Evolutionary conservation across 257 asterid species (phyloP).

Genomic region (Nicotiana noctiflora): DNA sequence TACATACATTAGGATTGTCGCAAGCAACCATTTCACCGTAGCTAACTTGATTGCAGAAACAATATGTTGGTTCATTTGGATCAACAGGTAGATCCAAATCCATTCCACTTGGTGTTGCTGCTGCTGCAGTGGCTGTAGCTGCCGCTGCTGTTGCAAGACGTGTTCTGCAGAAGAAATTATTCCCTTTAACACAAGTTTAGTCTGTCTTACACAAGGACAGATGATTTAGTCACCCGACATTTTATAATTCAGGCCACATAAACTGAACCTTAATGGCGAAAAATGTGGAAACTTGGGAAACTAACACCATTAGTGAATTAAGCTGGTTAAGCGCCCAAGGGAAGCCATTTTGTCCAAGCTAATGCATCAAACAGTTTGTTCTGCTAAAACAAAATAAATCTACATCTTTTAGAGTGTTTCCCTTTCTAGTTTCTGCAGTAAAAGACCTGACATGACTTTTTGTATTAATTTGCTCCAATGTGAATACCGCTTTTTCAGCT

Average conservation of each 20-base stretch:
- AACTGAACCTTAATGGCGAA: not conserved
- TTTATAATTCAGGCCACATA: not conserved
- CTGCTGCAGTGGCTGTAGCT: conserved; percentile 33
- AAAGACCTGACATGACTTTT: not conserved
- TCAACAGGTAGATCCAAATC: conserved; percentile 92
- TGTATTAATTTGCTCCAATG: not conserved
- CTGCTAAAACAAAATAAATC: not conserved
- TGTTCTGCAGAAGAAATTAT: conserved; percentile 41
- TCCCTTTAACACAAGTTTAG: not conserved
- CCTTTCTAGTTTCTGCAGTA: not conserved
- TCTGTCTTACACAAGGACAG: not conserved
- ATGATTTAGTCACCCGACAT: not conserved
- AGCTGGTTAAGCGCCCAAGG: not conserved
- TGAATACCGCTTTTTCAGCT: not conserved
- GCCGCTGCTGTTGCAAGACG: conserved; percentile 61
- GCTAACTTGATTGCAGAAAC: conserved; percentile 98
- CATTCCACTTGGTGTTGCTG: conserved; percentile 53
- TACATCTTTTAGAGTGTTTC: not conserved
- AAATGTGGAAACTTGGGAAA: not conserved
- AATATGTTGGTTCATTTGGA: conserved; percentile 96
- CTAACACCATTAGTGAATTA: not conserved
- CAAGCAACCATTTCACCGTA: conserved; percentile 99
- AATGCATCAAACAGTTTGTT: not conserved
- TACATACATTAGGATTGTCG: conserved; percentile 79
- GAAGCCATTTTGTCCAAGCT: not conserved